Evolutionary conservation across 2,329 filamentous ascomycete genomes (phyloP), one percentile per base, ranked within the genome.

Genomic region (Alternaria brassicae): DNA sequence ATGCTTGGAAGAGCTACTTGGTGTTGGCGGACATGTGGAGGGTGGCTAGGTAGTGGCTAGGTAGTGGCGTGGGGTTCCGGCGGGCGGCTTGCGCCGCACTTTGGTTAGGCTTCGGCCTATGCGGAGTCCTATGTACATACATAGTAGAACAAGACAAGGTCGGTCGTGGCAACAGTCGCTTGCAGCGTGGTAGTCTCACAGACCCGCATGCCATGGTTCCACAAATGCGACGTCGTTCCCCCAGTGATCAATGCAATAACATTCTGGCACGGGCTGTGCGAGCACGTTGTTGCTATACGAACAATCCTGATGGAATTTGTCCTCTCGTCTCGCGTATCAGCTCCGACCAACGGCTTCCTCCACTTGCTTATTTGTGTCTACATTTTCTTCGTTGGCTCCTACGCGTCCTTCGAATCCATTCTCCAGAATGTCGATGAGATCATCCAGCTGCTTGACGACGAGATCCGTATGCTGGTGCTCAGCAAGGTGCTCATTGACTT

Each of bases 401-500:
- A 70, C 67, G 51, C 69, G 67, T 42, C 88, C 89, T 51, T 85
- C 82, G 72, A 94, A 94, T 0, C 93, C 93, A 1, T 84, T 79
- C 63, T 96, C 92, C 25, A 97, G 79, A 7, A 96, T 83, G 9
- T 81, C 83, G 53, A 95, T 86, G 65, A 97, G 77, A 60, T 96
- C 91, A 73, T 96, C 92, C 60, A 96, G 75, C 72, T 70, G 62
- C 51, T 79, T 76, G 51, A 97, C 89, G 10, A 88, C 88, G 44
- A 94, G 71, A 77, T 96, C 92, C 0, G 92, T 96, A 75, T 92
- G 86, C 64, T 88, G 85, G 73, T 96, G 91, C 23, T 86, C 82
- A 7, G 83, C 86, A 58, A 97, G 75, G 65, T 89, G 84, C 55
- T 77, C 78, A 73, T 97, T 97, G n/a, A 85, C 88, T n/a, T 91